Evolutionary conservation across 495 filamentous ascomycete species (phyloP), one percentile per base, ranked within the genome.

Genomic region (Penicillium longicatenatum): DNA sequence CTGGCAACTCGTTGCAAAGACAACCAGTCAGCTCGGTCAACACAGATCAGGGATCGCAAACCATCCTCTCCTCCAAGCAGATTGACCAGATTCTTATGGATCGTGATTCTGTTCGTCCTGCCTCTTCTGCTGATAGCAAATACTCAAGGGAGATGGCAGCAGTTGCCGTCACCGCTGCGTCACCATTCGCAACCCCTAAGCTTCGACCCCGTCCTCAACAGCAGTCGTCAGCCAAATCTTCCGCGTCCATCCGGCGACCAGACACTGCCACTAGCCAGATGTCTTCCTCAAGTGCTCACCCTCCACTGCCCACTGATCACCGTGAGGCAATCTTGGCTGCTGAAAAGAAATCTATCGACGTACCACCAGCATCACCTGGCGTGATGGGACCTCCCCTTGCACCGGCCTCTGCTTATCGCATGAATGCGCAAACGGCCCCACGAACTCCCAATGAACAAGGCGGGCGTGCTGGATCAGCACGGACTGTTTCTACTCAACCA

Each of bases 331-430:
- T 97, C 61, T 84, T 91, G 52, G 91, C 90, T 10, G 93, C 91
- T 33, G 79, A 82, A 46, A 82, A 80, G 70, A 80, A 80, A 35
- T 78, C 79, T 5, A 66, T 76, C 20, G 83, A 82, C 47, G 73
- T 66, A 58, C 69, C 72, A 14, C 77, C 78, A 21, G 39, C 59
- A 35, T 72, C 75, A 35, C 72, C 75, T 35, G 79, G 76, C 39
- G 63, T 73, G 43, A 98, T 98, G 94, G 94, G 91, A 0, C 94
- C 94, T 41, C 93, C 94, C 8, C 64, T 86, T 48, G 79, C 90
- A 54, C 90, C 93, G 26, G 91, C 94, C 48, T 96, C 91, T 57
- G 89, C 88, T 4, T 89, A 88, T 66, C 82, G 79, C 63, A 70
- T 73, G 47, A 75, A 72, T 51, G 61, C 59, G n/a, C 55, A 67